Evolutionary conservation across 768 basidiomycete genomes (phyloP), one percentile per base, ranked within the genome.

Genomic region (Amylocystis lapponica): DNA sequence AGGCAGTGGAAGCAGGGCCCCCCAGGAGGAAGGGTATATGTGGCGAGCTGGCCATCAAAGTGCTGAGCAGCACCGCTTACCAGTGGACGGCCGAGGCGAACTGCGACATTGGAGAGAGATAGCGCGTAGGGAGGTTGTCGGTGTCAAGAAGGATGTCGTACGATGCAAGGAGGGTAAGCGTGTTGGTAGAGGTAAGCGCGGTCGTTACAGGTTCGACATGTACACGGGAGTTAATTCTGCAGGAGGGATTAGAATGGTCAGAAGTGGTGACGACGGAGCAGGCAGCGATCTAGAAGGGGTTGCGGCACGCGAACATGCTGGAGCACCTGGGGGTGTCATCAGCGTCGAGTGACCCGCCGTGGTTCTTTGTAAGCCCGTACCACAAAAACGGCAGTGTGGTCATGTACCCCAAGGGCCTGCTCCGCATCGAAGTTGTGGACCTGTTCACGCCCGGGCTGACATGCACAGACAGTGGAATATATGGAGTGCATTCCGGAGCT

Each of bases 1-100:
- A 98, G 63, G 60, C 96, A 98, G 13, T 95, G 76, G 63, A 95
- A 97, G 63, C 96, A 99, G 0, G 93, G 94, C 1, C 91, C 83
- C 74, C 78, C 23, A 27, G 50, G 46, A 4, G 48, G 46, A 1
- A 54, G 41, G 26, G 90, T 89, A 59, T 88, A 92, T 12, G 76
- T 68, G 55, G 78, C 83, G 5, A 92, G 70, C 58, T 91, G 89
- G 0, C 89, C 89, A 47, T 90, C 87, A 52, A 75, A 84, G 53
- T 78, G 78, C 57, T 89, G 89, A 0, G 96, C 96, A 1, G 94
- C 96, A 7, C 95, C 95, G 45, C 87, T 90, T 27, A 98, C 83
- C 29, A 98, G 81, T 13, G 90, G 86, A 35, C 81, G 87, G n/a
- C 68, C 65, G 2, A 93, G 74, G 1, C 66, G 67, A 29, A 92